Evolutionary conservation across 345 rosid species (phyloP), one percentile per base, ranked within the genome.

Genomic region (Murraya koenigii): DNA sequence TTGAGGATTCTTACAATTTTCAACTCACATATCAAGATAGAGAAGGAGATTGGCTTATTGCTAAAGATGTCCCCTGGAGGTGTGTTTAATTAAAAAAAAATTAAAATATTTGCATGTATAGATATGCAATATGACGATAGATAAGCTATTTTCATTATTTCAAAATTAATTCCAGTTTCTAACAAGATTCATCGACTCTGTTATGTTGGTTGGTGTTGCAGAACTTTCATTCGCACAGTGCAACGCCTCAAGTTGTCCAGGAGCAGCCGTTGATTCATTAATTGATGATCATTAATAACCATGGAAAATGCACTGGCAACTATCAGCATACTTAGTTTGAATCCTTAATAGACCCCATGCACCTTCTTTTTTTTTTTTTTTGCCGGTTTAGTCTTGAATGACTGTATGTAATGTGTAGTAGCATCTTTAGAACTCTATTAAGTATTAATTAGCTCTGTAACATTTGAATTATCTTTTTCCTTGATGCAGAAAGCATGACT

Each of bases 31-130:
- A 77, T 69, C 86, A 79, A 60, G 87, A 86, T 36, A 71, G 32
- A 6, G 78, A 84, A 74, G 91, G 89, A 55, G 85, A 86, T 47
- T 88, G 89, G 89, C 66, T 84, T 14, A 64, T 82, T 35, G 87
- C 85, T 35, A 81, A 81, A 8, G 79, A 66, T 76, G 78, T 83
- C 2, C 55, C 86, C 19, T 86, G 89, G 89, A 82, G 87, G 90
- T 86, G 35, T 30, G 56, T 25, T 20, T 17, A 5, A 44, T 44
- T 44, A 5, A 38, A 33, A 5, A 38, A 33, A 33, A 33, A 8
- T 64, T 33, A 3, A 44, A 44, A 13, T 22, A 52, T 17, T 52
- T 17, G 7, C 56, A 17, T 17, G 56, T 52, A 0, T 17, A 1
- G 0, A 52, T 1, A 15, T 49, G 55, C 15, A 4, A 44, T 44